A percentile compares a stretch with the other conserved stretches of the same genome.
Conservation (phyloP, 257 asterid species). For the Thymus quinquecostatus region DNA sequence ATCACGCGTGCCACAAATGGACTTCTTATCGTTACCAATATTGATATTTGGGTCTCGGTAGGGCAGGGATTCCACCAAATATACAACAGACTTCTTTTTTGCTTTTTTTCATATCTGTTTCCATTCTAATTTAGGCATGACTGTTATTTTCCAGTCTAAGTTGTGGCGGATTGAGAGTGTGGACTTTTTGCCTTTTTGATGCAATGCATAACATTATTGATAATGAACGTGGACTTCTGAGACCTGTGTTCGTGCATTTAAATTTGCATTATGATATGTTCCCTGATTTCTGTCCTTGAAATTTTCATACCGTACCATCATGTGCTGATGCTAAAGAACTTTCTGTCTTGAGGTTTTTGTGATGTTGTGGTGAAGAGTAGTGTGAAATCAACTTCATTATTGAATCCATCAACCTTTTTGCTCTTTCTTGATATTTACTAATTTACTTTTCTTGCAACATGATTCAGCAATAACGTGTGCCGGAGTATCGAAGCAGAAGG, state of each 20-base stretch:
- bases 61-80: constrained; percentile 1
- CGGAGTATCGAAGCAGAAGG: constrained; percentile 75
- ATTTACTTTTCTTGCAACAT: constrained; percentile 33
- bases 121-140: neutral
- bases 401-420: constrained; percentile 14
- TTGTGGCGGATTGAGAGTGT: neutral
- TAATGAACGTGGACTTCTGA: too few species aligned
- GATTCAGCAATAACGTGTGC: constrained; percentile 71
- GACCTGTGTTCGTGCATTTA: neutral
- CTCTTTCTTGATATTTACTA: neutral
- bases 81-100: neutral
- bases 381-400: constrained; percentile 8
- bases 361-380: too few species aligned
- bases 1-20: neutral
- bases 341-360: too few species aligned
- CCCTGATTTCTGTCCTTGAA: neutral
- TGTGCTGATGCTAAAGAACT: too few species aligned
- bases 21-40: neutral
- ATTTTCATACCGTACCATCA: too few species aligned
- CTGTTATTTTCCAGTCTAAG: neutral
- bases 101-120: neutral
- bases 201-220: neutral
- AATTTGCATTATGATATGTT: constrained; percentile 1
- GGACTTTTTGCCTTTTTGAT: neutral
- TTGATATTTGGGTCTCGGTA: neutral